Evolutionary conservation across 306 rosid species (phyloP), one percentile per base, ranked within the genome.

Genomic region (Citrullus mucosospermus): DNA sequence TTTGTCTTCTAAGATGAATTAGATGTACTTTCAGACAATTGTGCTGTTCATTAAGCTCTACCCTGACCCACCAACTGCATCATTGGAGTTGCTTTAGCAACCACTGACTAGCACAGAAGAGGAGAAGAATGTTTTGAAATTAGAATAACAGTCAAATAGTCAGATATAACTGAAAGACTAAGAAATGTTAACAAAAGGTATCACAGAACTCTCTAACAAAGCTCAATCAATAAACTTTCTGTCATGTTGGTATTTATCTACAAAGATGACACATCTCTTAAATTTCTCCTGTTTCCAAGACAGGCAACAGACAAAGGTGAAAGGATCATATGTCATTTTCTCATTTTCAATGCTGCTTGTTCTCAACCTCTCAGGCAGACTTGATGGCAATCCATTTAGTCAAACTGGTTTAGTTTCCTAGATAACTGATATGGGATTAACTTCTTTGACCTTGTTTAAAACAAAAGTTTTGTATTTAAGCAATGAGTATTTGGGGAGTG

Each of bases 391-490:
- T 43, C 73, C 2, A 39, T 39, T 39, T 34, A 67, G 58, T 70
- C 56, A 44, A 70, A 70, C 76, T 70, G 76, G 76, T 70, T 69
- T 70, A 70, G 57, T 70, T 70, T 70, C 50, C 76, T 44, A 20
- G 39, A 70, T 13, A 44, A 41, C 73, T 67, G 51, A 53, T 53
- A 17, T 53, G 53, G 25, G 6, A 39, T 43, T 39, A 39, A 43
- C 75, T 43, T 68, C 55, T 20, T 68, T 68, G 36, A 68, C 75
- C 54, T 68, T 68, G 55, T 43, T 20, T 66, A 43, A 22, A n/a
- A 68, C 53, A 41, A 68, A 68, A 68, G 36, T 41, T 68, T 20
- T 44, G 34, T 44, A 11, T 0, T 8, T 32, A 28, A 73, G 60
- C 34, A 48, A 73, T 73, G 77, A 73, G 38, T 30, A 46, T 70